Conservation (phyloP, 768 basidiomycete genomes). For the Rossbeevera mucosa region DNA sequence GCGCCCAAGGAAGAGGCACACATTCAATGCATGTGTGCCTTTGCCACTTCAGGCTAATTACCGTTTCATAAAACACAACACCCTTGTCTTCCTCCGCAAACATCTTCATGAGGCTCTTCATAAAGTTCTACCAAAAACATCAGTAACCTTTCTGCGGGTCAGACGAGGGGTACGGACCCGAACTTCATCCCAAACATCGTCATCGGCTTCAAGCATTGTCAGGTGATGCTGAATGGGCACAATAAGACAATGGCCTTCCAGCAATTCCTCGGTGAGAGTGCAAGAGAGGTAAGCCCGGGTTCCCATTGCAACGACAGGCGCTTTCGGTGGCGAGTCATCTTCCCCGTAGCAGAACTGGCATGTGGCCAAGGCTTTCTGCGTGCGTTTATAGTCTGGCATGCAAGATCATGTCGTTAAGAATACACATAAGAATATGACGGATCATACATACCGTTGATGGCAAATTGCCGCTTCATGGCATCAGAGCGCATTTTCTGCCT, state of each 20-base stretch:
- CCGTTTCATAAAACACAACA: constrained; percentile 93
- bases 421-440: not conserved
- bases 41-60: constrained; percentile 80
- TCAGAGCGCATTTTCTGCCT: constrained; percentile 95
- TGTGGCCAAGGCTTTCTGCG: constrained; percentile 81
- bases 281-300: constrained; percentile 89
- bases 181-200: constrained; percentile 98
- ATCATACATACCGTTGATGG: constrained; percentile 73
- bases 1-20: constrained; percentile 85
- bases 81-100: constrained; percentile 90
- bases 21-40: constrained; percentile 92
- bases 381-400: constrained; percentile 81
- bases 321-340: constrained; percentile 84
- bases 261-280: constrained; percentile 82
- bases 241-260: constrained; percentile 89
- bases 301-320: constrained; percentile 86
- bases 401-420: not conserved
- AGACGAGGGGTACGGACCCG: constrained; percentile 47
- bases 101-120: constrained; percentile 96
- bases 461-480: constrained; percentile 95
- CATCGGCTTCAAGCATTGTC: constrained; percentile 87
- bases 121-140: constrained; percentile 48
- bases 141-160: not conserved
- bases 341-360: constrained; percentile 92
- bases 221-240: constrained; percentile 95